Evolutionary conservation across 352 stramenopile species (phyloP).

Genomic region (Achlya hypogyna): DNA sequence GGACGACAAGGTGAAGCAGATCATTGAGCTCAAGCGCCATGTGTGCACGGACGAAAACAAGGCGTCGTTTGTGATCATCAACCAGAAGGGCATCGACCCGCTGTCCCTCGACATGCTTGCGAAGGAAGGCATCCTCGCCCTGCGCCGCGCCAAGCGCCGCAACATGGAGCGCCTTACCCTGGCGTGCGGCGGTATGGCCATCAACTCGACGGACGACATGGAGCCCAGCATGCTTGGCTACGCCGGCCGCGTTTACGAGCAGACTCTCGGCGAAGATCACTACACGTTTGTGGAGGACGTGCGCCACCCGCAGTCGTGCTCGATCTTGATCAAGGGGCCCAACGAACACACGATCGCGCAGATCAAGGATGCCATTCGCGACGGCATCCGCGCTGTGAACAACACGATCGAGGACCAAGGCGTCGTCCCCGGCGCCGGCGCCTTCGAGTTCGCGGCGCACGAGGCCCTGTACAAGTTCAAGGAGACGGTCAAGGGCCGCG

Average conservation of each 20-base stretch:
- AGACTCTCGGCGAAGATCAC: conserved; percentile 98
- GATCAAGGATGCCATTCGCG: conserved; percentile 98
- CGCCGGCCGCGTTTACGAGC: conserved; percentile 95
- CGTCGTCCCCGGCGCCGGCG: conserved; percentile 93
- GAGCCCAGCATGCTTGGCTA: conserved; percentile 93
- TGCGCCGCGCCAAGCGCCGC: conserved; percentile 96
- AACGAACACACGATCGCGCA: conserved; percentile 98
- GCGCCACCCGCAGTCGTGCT: conserved; percentile 93
- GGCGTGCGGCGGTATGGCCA: conserved; percentile 95
- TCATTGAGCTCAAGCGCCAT: conserved; percentile 98
- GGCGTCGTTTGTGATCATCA: conserved; percentile 98
- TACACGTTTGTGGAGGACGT: conserved; percentile 99
- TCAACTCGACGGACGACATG: conserved; percentile 98
- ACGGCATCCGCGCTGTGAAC: conserved; percentile 97
- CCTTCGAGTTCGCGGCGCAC: conserved; percentile 94
- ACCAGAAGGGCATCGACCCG: conserved; percentile 99
- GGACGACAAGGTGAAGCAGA: conserved; percentile 93
- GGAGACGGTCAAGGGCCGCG: conserved; percentile 86
- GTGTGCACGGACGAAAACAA: conserved; percentile 94
- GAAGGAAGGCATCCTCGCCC: conserved; percentile 98
- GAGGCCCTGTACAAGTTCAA: conserved; percentile 84
- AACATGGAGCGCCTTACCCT: conserved; percentile 99
- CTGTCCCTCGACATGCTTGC: conserved; percentile 98
- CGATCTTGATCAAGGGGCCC: conserved; percentile 97
- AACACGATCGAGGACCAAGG: conserved; percentile 97